Evolutionary conservation across 2,329 filamentous ascomycete genomes (phyloP).

Genomic region (Immersiporthe knoxdaviesiana): DNA sequence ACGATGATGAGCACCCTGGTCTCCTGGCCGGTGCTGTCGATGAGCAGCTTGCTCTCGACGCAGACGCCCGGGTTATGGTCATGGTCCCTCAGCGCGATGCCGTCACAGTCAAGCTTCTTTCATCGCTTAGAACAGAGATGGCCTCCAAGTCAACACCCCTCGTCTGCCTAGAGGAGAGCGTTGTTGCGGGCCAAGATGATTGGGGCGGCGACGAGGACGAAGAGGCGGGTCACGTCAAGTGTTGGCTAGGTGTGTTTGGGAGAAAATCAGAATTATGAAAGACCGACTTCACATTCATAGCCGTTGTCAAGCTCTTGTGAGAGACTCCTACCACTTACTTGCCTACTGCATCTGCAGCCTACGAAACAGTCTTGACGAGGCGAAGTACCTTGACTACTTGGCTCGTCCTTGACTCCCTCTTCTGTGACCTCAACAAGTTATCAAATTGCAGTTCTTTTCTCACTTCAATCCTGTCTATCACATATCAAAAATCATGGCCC

Average conservation of each 20-base stretch:
- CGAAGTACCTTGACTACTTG: neutral
- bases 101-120: constrained; percentile 64
- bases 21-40: constrained; percentile 73
- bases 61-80: constrained; percentile 68
- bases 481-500: no score
- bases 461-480: neutral
- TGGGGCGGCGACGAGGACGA: constrained; percentile 63
- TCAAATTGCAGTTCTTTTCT: neutral
- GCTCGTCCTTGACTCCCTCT: neutral
- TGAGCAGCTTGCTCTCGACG: constrained; percentile 63
- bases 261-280: neutral
- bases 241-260: constrained; percentile 70
- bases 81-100: constrained; percentile 81
- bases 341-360: neutral
- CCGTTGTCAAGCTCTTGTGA: constrained; percentile 20
- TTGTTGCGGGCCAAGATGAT: constrained; percentile 71
- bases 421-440: neutral
- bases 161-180: constrained; percentile 61
- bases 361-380: neutral
- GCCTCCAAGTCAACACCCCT: constrained; percentile 48
- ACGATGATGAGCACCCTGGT: constrained; percentile 79
- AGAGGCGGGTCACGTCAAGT: constrained; percentile 51
- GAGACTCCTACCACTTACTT: no score
- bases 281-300: neutral
- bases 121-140: constrained; percentile 67